These are phyloP conservation scores for Trametes sp. DNA, from an alignment of 1,284 basidiomycete species.

Conservation along the genomic window DNA sequence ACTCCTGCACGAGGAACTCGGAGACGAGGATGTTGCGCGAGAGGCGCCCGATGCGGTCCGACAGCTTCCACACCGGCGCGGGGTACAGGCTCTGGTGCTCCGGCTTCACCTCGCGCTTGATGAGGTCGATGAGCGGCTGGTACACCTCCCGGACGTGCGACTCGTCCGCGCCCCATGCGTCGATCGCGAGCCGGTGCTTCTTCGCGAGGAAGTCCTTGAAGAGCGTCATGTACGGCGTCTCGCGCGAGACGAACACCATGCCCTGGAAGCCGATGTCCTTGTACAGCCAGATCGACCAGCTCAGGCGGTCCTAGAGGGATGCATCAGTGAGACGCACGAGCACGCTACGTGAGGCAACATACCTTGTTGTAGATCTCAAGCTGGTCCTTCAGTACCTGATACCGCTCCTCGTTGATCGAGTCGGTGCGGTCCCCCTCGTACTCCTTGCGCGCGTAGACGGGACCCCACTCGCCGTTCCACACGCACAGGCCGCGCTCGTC, in stretches of 20 bases:
- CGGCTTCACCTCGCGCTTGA: constrained; percentile 52
- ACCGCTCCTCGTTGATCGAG: constrained; percentile 70
- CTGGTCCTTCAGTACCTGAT: constrained; percentile 73
- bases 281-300: constrained; percentile 68
- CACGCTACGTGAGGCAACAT: constrained; percentile 6
- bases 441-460: constrained; percentile 66
- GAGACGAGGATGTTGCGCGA: constrained; percentile 69
- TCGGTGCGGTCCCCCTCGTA: constrained; percentile 70
- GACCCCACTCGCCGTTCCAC: constrained; percentile 84
- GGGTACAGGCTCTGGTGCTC: constrained; percentile 57
- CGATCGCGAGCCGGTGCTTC: constrained; percentile 69
- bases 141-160: constrained; percentile 57
- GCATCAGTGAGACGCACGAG: too few relatives aligned
- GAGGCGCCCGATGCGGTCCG: constrained; percentile 55
- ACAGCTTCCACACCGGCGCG: constrained; percentile 57
- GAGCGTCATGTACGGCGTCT: constrained; percentile 57
- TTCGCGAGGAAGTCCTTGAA: constrained; percentile 57
- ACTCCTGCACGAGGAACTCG: constrained; percentile 71
- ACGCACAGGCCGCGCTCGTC: constrained; percentile 69
- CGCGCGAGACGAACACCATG: constrained; percentile 55
- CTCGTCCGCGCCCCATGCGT: constrained; percentile 71
- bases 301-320: constrained; percentile 44
- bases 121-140: constrained; percentile 62
- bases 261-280: constrained; percentile 67
- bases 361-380: constrained; percentile 74